These are phyloP conservation scores for Lasiosphaeria ovina DNA, from an alignment of 495 filamentous ascomycete species.

Conservation along the genomic window DNA sequence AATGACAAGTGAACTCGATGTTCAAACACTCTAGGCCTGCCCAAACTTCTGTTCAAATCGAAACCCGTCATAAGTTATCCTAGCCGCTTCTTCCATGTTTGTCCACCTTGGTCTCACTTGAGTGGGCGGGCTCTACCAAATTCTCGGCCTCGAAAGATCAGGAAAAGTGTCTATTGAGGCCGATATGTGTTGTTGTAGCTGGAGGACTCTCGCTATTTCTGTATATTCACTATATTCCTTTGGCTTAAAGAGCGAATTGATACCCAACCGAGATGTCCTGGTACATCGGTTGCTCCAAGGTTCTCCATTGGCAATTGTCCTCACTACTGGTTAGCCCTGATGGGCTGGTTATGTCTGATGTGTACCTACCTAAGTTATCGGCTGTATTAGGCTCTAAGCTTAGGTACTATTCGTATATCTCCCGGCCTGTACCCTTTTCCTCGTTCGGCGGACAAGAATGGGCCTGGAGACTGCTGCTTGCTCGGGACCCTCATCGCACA, in stretches of 20 bases:
- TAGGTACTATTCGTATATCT: not conserved
- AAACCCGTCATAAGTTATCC: not conserved
- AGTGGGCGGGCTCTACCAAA: not conserved
- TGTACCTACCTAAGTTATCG: not conserved
- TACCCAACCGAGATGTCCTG: not conserved
- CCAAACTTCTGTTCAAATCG: not conserved
- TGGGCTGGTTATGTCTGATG: not conserved
- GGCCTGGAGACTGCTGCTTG: not conserved
- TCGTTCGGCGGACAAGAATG: not conserved
- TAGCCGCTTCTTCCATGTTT: not conserved
- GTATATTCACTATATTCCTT: not conserved
- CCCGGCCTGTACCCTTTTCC: not conserved
- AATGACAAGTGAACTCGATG: not conserved
- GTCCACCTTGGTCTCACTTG: not conserved
- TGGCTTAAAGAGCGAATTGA: not conserved
- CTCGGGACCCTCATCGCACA: not conserved
- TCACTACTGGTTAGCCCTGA: not conserved
- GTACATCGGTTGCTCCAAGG: not conserved
- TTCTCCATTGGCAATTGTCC: not conserved
- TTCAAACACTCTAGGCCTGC: not conserved
- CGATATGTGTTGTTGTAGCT: not conserved
- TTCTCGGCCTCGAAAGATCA: not conserved
- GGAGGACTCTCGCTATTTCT: not conserved
- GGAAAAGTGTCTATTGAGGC: not conserved
- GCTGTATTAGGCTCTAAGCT: not conserved